These are phyloP conservation scores for Kwoniella sp. DNA, from an alignment of 768 basidiomycete genomes.

Conservation along the genomic window DNA sequence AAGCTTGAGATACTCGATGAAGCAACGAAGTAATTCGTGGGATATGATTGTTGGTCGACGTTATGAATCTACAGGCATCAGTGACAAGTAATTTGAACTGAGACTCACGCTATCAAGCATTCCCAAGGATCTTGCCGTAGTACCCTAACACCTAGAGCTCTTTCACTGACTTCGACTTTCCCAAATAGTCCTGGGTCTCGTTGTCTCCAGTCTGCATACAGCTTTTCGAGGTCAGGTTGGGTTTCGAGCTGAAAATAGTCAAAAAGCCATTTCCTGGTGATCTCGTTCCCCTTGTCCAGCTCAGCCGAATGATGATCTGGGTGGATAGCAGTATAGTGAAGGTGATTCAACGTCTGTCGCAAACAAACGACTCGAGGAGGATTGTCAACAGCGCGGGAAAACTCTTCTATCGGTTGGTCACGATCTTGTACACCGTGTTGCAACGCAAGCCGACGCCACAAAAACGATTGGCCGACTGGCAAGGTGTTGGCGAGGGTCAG, in stretches of 20 bases:
- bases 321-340: constrained; percentile 49
- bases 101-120: constrained; percentile 82
- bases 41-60: constrained; percentile 97
- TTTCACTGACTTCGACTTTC: constrained; percentile 63
- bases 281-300: constrained; percentile 9
- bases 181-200: constrained; percentile 73
- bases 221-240: constrained; percentile 62
- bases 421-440: background rate
- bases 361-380: constrained; percentile 53
- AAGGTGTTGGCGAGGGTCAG: constrained; percentile 51
- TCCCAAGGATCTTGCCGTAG: constrained; percentile 95
- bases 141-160: constrained; percentile 75
- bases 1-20: constrained; percentile 74
- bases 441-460: constrained; percentile 49
- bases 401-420: constrained; percentile 45
- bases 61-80: constrained; percentile 74
- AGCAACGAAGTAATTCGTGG: constrained; percentile 92
- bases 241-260: constrained; percentile 89
- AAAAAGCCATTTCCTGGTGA: constrained; percentile 60
- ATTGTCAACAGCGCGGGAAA: constrained; percentile 49
- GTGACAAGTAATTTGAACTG: background rate
- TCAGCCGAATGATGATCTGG: constrained; percentile 13
- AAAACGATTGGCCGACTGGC: constrained; percentile 54
- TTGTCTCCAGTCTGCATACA: constrained; percentile 76
- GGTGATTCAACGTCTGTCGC: constrained; percentile 40